Conservation (phyloP, 2,329 filamentous ascomycete species). For the Fusarium foetens region DNA sequence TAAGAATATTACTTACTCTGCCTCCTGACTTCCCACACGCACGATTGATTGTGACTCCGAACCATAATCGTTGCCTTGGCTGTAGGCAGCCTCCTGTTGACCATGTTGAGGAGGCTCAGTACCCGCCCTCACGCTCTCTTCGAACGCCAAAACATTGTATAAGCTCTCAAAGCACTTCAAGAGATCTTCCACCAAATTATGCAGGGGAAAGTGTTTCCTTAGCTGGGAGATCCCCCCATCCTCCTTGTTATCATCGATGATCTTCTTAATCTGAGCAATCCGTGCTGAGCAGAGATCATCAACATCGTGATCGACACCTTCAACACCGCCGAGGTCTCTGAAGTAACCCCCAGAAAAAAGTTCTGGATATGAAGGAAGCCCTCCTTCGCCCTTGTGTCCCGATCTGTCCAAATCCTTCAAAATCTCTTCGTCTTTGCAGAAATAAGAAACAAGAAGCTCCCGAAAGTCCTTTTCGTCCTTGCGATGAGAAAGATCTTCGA, state of each 20-base stretch:
- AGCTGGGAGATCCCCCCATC: constrained; percentile 24
- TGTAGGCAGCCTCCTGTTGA: constrained; percentile 28
- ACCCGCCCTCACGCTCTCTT: not conserved
- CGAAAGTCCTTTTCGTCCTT: constrained; percentile 17
- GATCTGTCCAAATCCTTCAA: not conserved
- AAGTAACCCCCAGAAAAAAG: constrained; percentile 42
- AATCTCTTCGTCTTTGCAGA: constrained; percentile 42
- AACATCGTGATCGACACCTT: constrained; percentile 11
- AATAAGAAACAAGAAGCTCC: constrained; percentile 44
- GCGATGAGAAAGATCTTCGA: constrained; percentile 42
- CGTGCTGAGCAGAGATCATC: constrained; percentile 40
- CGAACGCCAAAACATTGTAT: constrained; percentile 17
- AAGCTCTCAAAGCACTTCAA: constrained; percentile 30
- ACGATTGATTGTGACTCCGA: constrained; percentile 44
- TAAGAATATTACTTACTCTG: constrained; percentile 18
- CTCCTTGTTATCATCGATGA: constrained; percentile 18
- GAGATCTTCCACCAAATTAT: constrained; percentile 32
- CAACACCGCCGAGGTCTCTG: constrained; percentile 37
- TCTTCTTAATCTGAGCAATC: constrained; percentile 29
- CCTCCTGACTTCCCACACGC: constrained; percentile 25
- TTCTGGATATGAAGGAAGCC: not conserved
- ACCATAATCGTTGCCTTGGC: constrained; percentile 29
- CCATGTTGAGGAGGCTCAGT: not conserved
- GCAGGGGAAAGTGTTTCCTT: constrained; percentile 27
- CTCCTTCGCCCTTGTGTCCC: not conserved